Base-by-base conservation (phyloP, 1,139 yeast genomes). In the Hyphopichia burtonii region DNA sequence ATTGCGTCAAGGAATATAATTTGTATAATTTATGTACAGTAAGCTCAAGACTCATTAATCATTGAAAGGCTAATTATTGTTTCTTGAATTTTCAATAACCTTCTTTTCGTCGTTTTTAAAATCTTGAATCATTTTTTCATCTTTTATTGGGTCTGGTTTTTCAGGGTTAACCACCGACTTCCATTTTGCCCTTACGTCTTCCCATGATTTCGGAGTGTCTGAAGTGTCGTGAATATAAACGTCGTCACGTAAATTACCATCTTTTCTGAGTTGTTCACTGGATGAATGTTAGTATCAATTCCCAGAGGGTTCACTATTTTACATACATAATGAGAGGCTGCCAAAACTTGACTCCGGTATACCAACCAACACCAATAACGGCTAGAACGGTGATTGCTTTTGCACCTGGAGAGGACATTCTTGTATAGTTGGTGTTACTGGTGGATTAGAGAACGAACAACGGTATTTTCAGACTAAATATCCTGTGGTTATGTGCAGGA, bases 261-360 rank as follows among this genome's bases (percentile, higher is more conserved):
- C 91, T 54, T 81, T 77, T 50, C 76, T 71, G 45, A 87, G 68
- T 51, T 78, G 86, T 44, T 85, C 93, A 30, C 86, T 82, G 39
- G 6, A 28, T 28, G 7, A 28, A 14, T n/a, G 31, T n/a, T 28
- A 11, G 20, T 11, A n/a, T n/a, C n/a, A n/a, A n/a, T n/a, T n/a
- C n/a, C n/a, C n/a, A n/a, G n/a, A n/a, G n/a, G n/a, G n/a, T n/a
- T n/a, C n/a, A n/a, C n/a, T n/a, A n/a, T 17, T 15, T 25, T 38
- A 77, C 84, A 54, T 71, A 80, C 84, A 86, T 73, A 4, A 86
- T 74, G 27, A 86, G 60, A 1, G 95, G 94, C 52, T 82, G 83
- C 73, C 88, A 86, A 63, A 86, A 86, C 55, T 76, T 78, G 43
- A 80, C 66, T 1, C 93, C 86, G 22, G 74, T 62, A 45, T 69